Base-by-base conservation (phyloP, 1,284 basidiomycete genomes). In the Microbotryum lychnidis-dioicae region DNA sequence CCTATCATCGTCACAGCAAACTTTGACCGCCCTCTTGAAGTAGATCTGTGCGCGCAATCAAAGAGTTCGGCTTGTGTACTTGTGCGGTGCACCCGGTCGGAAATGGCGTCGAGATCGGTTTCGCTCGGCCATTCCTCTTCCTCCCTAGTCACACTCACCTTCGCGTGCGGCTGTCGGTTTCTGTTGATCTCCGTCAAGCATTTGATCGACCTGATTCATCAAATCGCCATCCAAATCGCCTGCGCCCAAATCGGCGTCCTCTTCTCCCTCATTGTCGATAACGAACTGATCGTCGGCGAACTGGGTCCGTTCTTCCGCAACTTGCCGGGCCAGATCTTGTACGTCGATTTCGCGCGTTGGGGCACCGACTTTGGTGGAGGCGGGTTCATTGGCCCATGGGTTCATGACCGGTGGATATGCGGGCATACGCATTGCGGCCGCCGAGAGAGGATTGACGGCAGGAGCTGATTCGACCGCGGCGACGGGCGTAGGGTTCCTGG, bases 201-300 rank as follows among this genome's bases (percentile, higher is more conserved):
- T 69, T 47, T 66, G 62, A 42, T 72, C 71, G n/a, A 86, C 87
- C 80, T 94, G 91, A 69, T 92, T 89, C 83, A 94, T 83, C 55
- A 93, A 87, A 7, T 73, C 77, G 58, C 82, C 83, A 71, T 91
- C 89, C 64, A 82, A 81, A 57, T 78, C 80, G 10, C 77, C 80
- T 4, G 82, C 81, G 14, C 84, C 84, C 20, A 73, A 76, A 53
- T 84, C 83, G 25, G 85, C 86, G 51, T 89, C 86, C 18, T 86
- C 87, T 68, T 91, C 88, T 60, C 84, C 86, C 5, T 86, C 89
- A 74, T 91, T 89, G 73, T 97, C 92, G 69, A 96, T 94, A 3
- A 90, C 90, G 75, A 96, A 97, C 65, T 87, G 86, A 42, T 45
- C 89, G 90, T 54, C 92, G 79, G 72, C 93, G 87, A 84, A 92